Evolutionary conservation across 2,329 filamentous ascomycete species (phyloP), one percentile per base, ranked within the genome.

Genomic region (Xylaria sp.): DNA sequence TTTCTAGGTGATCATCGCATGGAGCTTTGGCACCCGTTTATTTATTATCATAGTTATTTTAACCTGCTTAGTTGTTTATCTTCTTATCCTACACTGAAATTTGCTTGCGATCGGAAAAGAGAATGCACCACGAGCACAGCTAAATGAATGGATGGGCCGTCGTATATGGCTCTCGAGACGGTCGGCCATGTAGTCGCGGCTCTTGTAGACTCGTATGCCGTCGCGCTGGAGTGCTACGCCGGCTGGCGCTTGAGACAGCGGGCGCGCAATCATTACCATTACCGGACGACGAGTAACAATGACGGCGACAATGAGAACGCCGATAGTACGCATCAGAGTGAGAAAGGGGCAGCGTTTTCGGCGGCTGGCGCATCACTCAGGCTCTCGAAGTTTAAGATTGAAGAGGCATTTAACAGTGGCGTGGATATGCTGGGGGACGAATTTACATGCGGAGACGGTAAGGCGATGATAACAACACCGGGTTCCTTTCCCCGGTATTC

Each of bases 371-470:
- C 74, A 0, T 78, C 77, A 17, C 68, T 79, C 42, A 66, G 58
- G 49, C 67, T 74, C 9, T 78, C 78, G 19, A 67, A 66, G 9
- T 63, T 61, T 4, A 71, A 66, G 45, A 70, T 78, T 57, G 69
- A 71, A 40, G 74, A 77, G 11, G 71, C 72, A 1, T 79, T 75
- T 54, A 70, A 73, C 15, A 69, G 70, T 19, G 77, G 74, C 9
- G 71, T 69, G 2, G 71, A 74, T 17, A 68, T 78, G 2, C 69
- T 79, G 21, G 78, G 78, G 0, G 57, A 71, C 4, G 71, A 72
- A 2, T 80, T 77, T 52, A 67, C 70, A 1, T 61, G 60, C 0
- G 78, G 78, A 38, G 77, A 80, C 53, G 69, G 77, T 78, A 64
- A 67, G 70, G 31, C 8, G 31, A 11, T 4, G 45, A 31, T 9